Evolutionary conservation across 108 stramenopile species (phyloP).

Genomic region (Conticribra weissflogii): DNA sequence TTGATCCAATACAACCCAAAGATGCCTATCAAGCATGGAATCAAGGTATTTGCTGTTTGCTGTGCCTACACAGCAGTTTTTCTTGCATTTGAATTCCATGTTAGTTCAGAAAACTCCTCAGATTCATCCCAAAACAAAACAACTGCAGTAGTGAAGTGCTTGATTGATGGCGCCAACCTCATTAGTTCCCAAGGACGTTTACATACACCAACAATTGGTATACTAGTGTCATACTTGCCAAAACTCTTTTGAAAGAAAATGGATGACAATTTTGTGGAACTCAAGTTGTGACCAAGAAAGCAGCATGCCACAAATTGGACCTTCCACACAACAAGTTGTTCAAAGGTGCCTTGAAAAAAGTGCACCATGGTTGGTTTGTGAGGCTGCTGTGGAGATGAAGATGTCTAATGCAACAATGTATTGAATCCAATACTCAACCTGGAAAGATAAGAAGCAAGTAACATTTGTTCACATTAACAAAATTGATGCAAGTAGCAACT

Average conservation of each 20-base stretch:
- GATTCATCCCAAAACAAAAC: not conserved
- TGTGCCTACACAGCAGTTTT: not conserved
- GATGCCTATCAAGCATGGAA: not conserved
- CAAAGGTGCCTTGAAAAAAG: constrained; percentile 6
- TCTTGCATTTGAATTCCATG: not conserved
- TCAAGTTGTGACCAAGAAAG: constrained; percentile 14
- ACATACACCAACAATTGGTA: constrained; percentile 27
- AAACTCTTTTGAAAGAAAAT: constrained; percentile 5
- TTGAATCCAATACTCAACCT: constrained; percentile 22
- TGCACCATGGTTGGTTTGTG: constrained; percentile 23
- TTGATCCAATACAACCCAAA: not conserved
- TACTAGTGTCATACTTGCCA: constrained; percentile 3
- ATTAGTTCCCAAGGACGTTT: not conserved
- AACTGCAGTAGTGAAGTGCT: not conserved
- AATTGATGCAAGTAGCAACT: constrained; percentile 8
- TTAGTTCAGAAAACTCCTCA: not conserved
- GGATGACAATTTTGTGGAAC: constrained; percentile 15
- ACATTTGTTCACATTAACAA: constrained; percentile 7
- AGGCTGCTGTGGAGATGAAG: constrained; percentile 12
- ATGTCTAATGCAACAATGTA: not conserved
- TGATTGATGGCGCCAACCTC: not conserved
- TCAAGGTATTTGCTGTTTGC: not conserved
- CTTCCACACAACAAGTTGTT: constrained; percentile 23
- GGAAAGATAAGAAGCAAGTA: constrained; percentile 29
- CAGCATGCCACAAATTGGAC: not conserved